Evolutionary conservation across 2,329 filamentous ascomycete species (phyloP), one percentile per base, ranked within the genome.

Genomic region (Pseudogymnoascus sp.): DNA sequence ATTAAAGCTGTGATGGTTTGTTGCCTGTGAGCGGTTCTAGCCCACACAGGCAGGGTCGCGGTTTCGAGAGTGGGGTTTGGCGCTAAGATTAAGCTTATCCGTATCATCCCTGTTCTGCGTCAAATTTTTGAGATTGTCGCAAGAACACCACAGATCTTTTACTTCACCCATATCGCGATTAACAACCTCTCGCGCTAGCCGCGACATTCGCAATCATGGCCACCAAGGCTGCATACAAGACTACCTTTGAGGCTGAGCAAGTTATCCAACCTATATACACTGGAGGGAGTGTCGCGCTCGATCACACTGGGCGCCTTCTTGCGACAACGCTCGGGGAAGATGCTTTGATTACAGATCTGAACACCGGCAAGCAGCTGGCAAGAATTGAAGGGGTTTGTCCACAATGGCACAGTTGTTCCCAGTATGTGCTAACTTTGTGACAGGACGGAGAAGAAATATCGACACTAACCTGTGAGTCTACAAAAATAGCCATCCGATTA

Each of bases 181-280:
- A 56, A 33, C 50, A 56, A 33, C 10, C 50, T 19, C 50, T 56
- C 50, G 28, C 50, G 50, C 16, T 56, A 56, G 50, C 11, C 16
- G 50, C n/a, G 50, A 56, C n/a, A 33, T 33, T 46, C 26, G 24
- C n/a, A 60, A 76, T 65, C 63, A 86, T 89, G 86, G 83, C 86
- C 62, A 83, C 78, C 65, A 86, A 85, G 75, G 78, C 84, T 65
- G 79, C 84, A 16, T 80, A 84, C 70, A 96, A 92, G 81, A 97
- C 92, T 64, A 96, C 93, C 3, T 99, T 97, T 75, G 90, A 96
- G 72, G 85, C 89, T 64, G 84, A 84, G 68, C 86, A 89, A 71
- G 90, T 91, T 59, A 89, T 99, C 63, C 90, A 92, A 70, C 95
- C 95, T 19, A 93, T 98, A 60, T 97, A 95, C 73, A 96, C 93